phyloP scores from a whole-genome alignment of 2,329 filamentous ascomycete species.

The Colletotrichum melonis region DNA sequence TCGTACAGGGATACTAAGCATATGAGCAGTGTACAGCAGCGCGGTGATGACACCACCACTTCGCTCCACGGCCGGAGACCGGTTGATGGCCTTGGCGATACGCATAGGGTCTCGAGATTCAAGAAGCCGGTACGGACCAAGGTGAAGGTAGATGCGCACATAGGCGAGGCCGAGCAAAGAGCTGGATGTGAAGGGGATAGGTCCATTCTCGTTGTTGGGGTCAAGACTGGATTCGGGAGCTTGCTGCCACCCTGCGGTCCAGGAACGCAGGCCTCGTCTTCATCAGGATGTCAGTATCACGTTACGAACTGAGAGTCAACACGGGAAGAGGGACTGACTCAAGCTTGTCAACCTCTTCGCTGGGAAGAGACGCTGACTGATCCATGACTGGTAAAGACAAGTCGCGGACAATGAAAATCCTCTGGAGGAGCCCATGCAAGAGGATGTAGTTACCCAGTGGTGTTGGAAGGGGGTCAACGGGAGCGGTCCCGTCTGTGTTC shows the following conservation, averaged over 20 bases:
- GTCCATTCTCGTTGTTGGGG: constrained; percentile 53
- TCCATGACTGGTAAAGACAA: constrained; percentile 48
- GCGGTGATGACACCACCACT: constrained; percentile 61
- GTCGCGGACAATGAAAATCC: constrained; percentile 52
- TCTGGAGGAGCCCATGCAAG: constrained; percentile 49
- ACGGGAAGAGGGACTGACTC: constrained; percentile 40
- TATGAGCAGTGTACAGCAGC: constrained; percentile 64
- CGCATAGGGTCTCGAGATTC: constrained; percentile 54
- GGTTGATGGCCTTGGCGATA: constrained; percentile 52
- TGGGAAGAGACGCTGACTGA: constrained; percentile 44
- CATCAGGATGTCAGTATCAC: not conserved
- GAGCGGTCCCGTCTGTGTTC: constrained; percentile 42
- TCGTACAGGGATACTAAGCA: constrained; percentile 65
- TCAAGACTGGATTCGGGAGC: constrained; percentile 51
- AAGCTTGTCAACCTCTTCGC: constrained; percentile 50
- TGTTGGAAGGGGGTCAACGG: constrained; percentile 48
- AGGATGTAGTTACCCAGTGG: constrained; percentile 51
- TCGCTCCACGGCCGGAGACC: constrained; percentile 54
- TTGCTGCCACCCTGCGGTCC: constrained; percentile 53
- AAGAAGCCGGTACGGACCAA: constrained; percentile 55
- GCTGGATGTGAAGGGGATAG: constrained; percentile 57
- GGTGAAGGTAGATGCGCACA: constrained; percentile 56
- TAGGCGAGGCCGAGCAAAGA: constrained; percentile 59
- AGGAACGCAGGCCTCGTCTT: constrained; percentile 49
- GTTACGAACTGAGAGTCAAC: not conserved